Percentiles rank a stretch among this genome's conserved stretches.
These are phyloP conservation scores for Eucommia ulmoides DNA, from an alignment of 257 asterid genomes.

Conservation along the genomic window DNA sequence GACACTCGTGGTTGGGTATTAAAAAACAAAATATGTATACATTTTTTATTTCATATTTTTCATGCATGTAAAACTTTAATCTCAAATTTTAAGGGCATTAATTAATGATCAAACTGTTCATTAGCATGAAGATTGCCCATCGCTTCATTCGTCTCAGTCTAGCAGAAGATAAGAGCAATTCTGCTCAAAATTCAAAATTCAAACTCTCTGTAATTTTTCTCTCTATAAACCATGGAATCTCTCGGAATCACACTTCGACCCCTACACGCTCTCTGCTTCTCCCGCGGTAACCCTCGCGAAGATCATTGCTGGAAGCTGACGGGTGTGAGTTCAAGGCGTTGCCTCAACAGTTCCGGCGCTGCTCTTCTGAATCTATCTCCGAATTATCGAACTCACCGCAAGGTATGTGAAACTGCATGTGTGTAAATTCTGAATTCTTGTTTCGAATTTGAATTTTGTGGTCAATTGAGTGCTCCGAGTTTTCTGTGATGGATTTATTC, in stretches of 20 bases:
- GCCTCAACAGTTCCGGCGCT: conserved; percentile 17
- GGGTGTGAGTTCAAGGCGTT: conserved; percentile 21
- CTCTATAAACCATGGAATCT: conserved; percentile 40
- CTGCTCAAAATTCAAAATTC: no score
- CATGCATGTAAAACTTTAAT: no score
- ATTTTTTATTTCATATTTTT: no score
- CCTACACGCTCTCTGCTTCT: conserved; percentile 16
- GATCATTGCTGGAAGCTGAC: conserved; percentile 21
- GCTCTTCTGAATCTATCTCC: conserved; percentile 2
- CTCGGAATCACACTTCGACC: conserved; percentile 31
- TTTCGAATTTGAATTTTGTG: conserved; percentile 1
- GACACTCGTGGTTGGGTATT: no score
- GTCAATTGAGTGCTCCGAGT: neutral
- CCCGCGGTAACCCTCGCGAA: conserved; percentile 13
- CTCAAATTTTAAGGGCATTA: no score
- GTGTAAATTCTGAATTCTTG: neutral
- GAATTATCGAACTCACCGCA: neutral
- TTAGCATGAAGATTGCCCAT: no score
- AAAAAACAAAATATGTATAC: no score
- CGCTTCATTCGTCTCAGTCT: no score
- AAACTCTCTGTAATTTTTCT: no score
- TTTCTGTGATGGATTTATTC: conserved; percentile 12
- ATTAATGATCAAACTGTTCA: no score
- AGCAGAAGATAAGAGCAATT: no score
- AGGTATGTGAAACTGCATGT: neutral